These are phyloP conservation scores for Colletotrichum sp. DNA, from an alignment of 2,329 filamentous ascomycete species.

Conservation along the genomic window DNA sequence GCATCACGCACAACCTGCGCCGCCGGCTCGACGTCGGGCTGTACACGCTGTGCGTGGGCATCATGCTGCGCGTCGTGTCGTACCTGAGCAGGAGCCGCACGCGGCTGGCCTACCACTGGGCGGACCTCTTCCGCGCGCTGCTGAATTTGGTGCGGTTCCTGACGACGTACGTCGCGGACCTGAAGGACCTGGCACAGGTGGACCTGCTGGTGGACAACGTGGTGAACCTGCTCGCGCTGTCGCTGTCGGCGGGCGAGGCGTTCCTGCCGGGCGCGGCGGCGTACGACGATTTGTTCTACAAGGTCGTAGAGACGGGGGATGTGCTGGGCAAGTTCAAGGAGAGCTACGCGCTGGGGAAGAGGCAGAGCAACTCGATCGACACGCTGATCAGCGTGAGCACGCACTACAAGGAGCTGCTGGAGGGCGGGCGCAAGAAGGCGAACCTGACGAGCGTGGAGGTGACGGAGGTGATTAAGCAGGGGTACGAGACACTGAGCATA, in stretches of 20 bases:
- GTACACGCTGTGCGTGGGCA: conserved; percentile 81
- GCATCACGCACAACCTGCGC: conserved; percentile 91
- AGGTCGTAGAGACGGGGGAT: conserved; percentile 91
- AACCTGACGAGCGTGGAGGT: conserved; percentile 86
- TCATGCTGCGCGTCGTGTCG: conserved; percentile 82
- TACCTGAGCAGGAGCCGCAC: conserved; percentile 84
- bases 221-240: conserved; percentile 82
- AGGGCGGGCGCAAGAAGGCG: conserved; percentile 54
- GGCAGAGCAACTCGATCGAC: conserved; percentile 75
- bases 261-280: conserved; percentile 87
- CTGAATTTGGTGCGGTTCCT: conserved; percentile 90
- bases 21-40: conserved; percentile 83
- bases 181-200: conserved; percentile 73
- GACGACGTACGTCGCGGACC: conserved; percentile 81
- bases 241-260: conserved; percentile 84
- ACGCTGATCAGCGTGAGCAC: conserved; percentile 82
- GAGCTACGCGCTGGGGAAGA: conserved; percentile 67
- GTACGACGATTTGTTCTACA: conserved; percentile 98
- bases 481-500: conserved; percentile 93
- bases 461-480: conserved; percentile 90
- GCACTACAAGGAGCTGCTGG: conserved; percentile 87
- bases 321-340: conserved; percentile 82
- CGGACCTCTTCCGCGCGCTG: conserved; percentile 89
- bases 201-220: conserved; percentile 76
- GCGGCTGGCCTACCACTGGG: conserved; percentile 90